Evolutionary conservation across 2,329 filamentous ascomycete species (phyloP).

Genomic region (Trichoderma semiorbis): DNA sequence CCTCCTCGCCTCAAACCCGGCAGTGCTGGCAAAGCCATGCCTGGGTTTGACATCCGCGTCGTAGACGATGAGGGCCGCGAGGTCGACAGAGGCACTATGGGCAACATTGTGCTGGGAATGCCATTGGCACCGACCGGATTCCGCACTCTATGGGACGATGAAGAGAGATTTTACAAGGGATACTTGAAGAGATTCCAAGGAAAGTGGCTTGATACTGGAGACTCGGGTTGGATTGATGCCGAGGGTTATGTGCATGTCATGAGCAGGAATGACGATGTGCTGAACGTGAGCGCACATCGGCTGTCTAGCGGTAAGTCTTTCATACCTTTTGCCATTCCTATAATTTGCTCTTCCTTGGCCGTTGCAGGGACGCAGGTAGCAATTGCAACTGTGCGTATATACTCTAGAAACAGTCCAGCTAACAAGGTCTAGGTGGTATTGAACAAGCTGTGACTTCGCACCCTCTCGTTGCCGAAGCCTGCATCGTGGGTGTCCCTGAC

Average conservation of each 20-base stretch:
- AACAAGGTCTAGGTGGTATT: constrained; percentile 61
- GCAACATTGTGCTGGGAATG: constrained; percentile 82
- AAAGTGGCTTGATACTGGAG: constrained; percentile 85
- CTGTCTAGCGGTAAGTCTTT: constrained; percentile 72
- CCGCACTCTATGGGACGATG: constrained; percentile 80
- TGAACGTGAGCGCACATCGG: constrained; percentile 92
- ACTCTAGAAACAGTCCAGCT: background rate
- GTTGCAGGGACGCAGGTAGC: rapidly evolving
- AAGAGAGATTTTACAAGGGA: constrained; percentile 78
- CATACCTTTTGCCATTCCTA: background rate
- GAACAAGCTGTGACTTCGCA: constrained; percentile 88
- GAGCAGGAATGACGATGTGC: constrained; percentile 74
- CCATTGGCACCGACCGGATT: constrained; percentile 85
- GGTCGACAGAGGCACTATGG: constrained; percentile 71
- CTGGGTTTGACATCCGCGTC: constrained; percentile 81
- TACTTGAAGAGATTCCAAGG: constrained; percentile 81
- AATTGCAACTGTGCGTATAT: background rate
- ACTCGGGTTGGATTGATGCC: constrained; percentile 79
- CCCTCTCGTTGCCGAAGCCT: constrained; percentile 74
- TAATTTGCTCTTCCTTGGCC: background rate
- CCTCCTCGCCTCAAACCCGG: constrained; percentile 69
- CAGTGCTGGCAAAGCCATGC: constrained; percentile 86
- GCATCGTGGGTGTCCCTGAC: constrained; percentile 83
- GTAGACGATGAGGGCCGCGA: constrained; percentile 78
- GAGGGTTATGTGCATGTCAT: constrained; percentile 66